phyloP scores from a whole-genome alignment of 139 green algal genomes.

The Micromonas pusilla region DNA sequence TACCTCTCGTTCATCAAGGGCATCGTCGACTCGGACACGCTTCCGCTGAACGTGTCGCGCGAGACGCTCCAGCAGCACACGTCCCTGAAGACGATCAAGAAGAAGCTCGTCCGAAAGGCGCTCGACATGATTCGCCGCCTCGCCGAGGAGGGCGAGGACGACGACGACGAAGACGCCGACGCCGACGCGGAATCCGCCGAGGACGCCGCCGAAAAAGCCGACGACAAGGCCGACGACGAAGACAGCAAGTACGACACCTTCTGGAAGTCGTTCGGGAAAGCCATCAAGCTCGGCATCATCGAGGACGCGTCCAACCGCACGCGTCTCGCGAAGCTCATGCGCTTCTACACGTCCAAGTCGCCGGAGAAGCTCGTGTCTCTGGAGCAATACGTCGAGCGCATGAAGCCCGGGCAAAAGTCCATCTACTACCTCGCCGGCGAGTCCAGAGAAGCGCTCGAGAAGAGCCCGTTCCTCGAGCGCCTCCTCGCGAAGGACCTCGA shows the following conservation, averaged over 20 bases:
- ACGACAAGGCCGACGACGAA: conserved; percentile 28
- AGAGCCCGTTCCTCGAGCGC: conserved; percentile 59
- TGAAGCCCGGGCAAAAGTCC: conserved; percentile 88
- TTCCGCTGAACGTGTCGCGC: conserved; percentile 86
- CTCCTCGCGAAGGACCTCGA: conserved; percentile 61
- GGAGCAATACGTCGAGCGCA: conserved; percentile 80
- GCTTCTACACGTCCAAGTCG: conserved; percentile 63
- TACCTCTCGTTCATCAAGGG: conserved; percentile 68
- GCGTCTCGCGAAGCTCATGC: conserved; percentile 73
- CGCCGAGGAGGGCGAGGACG: conserved; percentile 62
- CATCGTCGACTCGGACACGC: conserved; percentile 92
- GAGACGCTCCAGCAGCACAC: conserved; percentile 90
- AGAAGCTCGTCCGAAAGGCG: conserved; percentile 89
- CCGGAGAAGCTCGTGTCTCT: conserved; percentile 63
- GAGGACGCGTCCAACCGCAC: conserved; percentile 85
- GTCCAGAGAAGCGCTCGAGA: conserved; percentile 64
- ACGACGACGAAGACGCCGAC: conserved; percentile 32
- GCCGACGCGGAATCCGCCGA: conserved; percentile 14
- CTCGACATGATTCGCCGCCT: conserved; percentile 91
- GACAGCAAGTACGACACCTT: conserved; percentile 74
- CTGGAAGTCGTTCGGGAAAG: conserved; percentile 80
- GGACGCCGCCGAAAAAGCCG: conserved; percentile 24
- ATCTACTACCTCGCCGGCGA: conserved; percentile 92
- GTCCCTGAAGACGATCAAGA: conserved; percentile 95
- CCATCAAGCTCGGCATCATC: conserved; percentile 94